Conservation (phyloP, 495 filamentous ascomycete genomes). For the Penicillium paradoxum region DNA sequence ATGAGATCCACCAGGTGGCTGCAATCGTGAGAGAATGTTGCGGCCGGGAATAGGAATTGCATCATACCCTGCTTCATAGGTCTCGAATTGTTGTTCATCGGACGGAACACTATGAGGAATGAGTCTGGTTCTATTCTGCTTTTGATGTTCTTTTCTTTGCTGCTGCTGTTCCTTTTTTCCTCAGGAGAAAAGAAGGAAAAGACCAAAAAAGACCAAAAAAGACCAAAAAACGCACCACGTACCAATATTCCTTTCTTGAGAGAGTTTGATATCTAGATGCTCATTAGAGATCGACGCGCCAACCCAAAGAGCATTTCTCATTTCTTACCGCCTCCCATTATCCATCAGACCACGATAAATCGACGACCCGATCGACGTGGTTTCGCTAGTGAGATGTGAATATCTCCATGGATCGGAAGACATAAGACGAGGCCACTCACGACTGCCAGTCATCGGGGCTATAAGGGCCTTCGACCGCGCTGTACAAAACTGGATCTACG, state of each 20-base stretch:
- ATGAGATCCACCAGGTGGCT: constrained; percentile 17
- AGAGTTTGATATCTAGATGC: constrained; percentile 15
- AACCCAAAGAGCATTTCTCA: background rate
- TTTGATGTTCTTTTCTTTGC: no score
- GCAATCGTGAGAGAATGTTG: background rate
- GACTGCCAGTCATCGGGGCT: constrained; percentile 17
- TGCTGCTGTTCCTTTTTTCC: no score
- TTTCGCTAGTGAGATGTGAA: constrained; percentile 7
- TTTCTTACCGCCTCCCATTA: constrained; percentile 17
- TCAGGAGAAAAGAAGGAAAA: no score
- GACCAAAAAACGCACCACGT: no score
- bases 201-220: no score
- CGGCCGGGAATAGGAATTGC: background rate
- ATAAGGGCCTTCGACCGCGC: background rate
- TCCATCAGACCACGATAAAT: constrained; percentile 20
- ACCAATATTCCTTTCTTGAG: constrained; percentile 16
- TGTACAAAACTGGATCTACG: constrained; percentile 13
- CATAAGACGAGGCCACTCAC: constrained; percentile 3
- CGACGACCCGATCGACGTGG: constrained; percentile 13
- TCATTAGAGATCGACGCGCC: background rate
- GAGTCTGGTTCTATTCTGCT: background rate
- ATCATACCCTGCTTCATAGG: constrained; percentile 18
- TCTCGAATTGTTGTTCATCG: constrained; percentile 17
- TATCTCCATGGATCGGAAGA: background rate
- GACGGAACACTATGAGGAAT: constrained; percentile 10